phyloP scores from a whole-genome alignment of 129 eudicot species.

The Arctium minus region DNA sequence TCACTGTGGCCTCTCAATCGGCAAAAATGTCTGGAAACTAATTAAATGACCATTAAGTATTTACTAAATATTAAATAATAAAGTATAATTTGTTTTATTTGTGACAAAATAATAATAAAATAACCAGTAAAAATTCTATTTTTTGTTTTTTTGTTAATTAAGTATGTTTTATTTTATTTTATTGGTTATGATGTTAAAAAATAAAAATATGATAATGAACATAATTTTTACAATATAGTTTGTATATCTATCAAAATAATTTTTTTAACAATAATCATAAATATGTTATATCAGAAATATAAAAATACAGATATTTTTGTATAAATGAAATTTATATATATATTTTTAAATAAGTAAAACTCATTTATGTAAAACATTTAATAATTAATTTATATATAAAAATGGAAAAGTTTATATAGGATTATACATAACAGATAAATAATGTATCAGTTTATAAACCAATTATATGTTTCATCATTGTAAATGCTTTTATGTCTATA shows the following conservation, averaged over 20 bases:
- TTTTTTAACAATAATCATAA: neutral
- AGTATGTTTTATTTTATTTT: neutral
- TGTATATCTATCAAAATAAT: neutral
- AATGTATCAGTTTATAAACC: neutral
- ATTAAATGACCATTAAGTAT: neutral
- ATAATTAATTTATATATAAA: neutral
- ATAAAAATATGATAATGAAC: neutral
- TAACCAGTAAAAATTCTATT: neutral
- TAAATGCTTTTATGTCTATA: neutral
- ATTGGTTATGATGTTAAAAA: neutral
- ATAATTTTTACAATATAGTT: neutral
- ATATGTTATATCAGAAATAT: too few species aligned
- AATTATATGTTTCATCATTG: neutral
- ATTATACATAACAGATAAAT: too few species aligned
- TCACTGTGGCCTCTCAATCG: neutral
- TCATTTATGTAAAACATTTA: neutral
- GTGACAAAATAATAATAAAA: neutral
- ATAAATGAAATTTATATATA: neutral
- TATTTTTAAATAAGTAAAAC: neutral
- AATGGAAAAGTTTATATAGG: neutral
- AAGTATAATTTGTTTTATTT: neutral
- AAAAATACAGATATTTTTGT: neutral
- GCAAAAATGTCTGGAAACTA: too few species aligned
- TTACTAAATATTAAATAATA: too few species aligned
- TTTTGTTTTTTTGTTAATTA: neutral